Conservation (phyloP, 2,329 filamentous ascomycete genomes). For the Alternaria longipes region DNA sequence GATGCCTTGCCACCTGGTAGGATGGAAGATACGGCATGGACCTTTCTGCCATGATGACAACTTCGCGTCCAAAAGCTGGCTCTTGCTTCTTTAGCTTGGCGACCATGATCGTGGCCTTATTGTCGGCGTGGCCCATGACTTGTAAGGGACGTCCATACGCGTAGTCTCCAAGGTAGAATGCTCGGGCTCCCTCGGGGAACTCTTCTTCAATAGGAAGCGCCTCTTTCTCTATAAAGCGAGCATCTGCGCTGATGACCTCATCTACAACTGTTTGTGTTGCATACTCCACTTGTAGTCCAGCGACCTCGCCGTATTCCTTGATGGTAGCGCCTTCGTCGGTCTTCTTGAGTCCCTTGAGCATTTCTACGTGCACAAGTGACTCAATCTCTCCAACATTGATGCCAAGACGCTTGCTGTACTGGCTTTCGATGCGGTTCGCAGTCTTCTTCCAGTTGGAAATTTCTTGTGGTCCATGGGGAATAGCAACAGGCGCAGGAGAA, state of each 20-base stretch:
- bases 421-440: constrained; percentile 80
- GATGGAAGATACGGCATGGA: constrained; percentile 83
- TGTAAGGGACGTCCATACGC: constrained; percentile 92
- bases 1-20: constrained; percentile 83
- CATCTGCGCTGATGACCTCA: constrained; percentile 87
- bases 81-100: constrained; percentile 76
- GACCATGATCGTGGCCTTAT: constrained; percentile 83
- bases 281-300: constrained; percentile 86
- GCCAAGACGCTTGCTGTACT: constrained; percentile 90
- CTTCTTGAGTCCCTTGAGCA: constrained; percentile 89
- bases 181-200: constrained; percentile 81
- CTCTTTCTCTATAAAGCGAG: constrained; percentile 88
- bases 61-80: constrained; percentile 78
- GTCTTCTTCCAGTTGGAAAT: constrained; percentile 87
- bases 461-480: constrained; percentile 77
- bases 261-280: constrained; percentile 93
- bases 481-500: constrained; percentile 66
- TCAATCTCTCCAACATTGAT: constrained; percentile 88
- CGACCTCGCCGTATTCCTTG: constrained; percentile 90
- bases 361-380: constrained; percentile 88
- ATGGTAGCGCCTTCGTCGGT: constrained; percentile 89
- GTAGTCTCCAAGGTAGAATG: constrained; percentile 94
- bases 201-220: constrained; percentile 92
- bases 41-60: constrained; percentile 75
- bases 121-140: constrained; percentile 75